Base-by-base conservation (phyloP, 2,329 filamentous ascomycete genomes). In the Cladosporium cucumerinum region DNA sequence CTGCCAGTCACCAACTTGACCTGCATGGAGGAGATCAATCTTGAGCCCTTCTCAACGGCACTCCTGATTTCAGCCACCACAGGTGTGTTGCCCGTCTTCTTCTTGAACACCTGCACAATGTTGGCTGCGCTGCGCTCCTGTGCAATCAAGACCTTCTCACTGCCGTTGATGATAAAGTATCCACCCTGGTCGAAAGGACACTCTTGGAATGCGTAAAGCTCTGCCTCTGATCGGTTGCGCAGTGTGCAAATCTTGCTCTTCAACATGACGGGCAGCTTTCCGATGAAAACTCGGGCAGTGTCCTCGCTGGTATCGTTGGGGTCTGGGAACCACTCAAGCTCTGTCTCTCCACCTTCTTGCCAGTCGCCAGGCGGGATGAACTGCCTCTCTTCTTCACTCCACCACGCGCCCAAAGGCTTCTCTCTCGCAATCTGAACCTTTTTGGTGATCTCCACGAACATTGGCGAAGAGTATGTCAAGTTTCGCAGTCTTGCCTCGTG, bases 131-230 rank as follows among this genome's bases (percentile, higher is more conserved):
- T 97, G 68, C 95, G 90, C 79, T 99, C 95, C 77, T 99, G 95
- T 1, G 95, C 95, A 73, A 99, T 99, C 71, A 99, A 82, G 25
- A 99, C 95, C 84, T 99, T 99, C 77, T 99, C 95, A 78, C 92
- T 96, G 51, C 95, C 95, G 80, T 99, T 99, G 84, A 99, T 99
- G 73, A 99, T 92, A 75, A 99, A 99, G 79, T 99, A 99, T 70
- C 95, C 95, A 71, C 95, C 95, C 75, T 97, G 95, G 74, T 99
- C 95, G 78, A 97, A 99, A 0, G 95, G 95, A 71, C 95, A 99
- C 79, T 99, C 95, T 75, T 97, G 97, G 78, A 96, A 89, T 55
- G 91, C 85, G 76, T 96, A 98, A 1, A 99, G 84, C 58, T 91
- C 89, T 61, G 95, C 89, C 69, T 98, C 94, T 57, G 87, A 86